Conservation (phyloP, 140 eudicot genomes). For the Bidens hawaiensis region DNA sequence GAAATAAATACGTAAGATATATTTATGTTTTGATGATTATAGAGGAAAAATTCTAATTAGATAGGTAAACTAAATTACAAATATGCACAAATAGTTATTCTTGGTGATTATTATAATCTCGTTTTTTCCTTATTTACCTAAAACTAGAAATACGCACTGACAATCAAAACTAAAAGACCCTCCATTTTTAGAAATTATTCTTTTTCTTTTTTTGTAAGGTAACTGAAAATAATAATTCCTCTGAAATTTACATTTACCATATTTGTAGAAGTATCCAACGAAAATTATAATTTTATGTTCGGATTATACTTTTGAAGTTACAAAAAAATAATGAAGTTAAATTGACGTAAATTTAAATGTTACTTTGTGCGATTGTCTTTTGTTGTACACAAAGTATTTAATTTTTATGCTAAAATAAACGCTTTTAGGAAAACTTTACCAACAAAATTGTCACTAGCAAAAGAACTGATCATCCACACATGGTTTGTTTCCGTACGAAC, state of each 20-base stretch:
- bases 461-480: no score
- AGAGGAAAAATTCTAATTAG: no score
- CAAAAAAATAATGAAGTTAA: no score
- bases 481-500: no score
- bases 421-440: no score
- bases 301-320: not conserved
- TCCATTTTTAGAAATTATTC: conserved; percentile 14
- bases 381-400: no score
- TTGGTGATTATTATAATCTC: not conserved
- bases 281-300: not conserved
- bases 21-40: not conserved
- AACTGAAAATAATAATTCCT: not conserved
- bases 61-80: no score
- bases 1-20: no score
- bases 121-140: not conserved
- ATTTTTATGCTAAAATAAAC: no score
- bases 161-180: not conserved
- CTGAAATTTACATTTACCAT: conserved; percentile 13
- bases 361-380: no score
- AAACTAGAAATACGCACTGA: not conserved
- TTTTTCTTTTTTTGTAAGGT: conserved; percentile 7
- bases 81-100: not conserved
- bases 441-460: no score
- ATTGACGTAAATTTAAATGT: no score
- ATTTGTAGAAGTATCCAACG: not conserved